Percentiles rank a stretch among this genome's conserved stretches.
Conservation (phyloP, 345 rosid species). For the Salix udensis region DNA sequence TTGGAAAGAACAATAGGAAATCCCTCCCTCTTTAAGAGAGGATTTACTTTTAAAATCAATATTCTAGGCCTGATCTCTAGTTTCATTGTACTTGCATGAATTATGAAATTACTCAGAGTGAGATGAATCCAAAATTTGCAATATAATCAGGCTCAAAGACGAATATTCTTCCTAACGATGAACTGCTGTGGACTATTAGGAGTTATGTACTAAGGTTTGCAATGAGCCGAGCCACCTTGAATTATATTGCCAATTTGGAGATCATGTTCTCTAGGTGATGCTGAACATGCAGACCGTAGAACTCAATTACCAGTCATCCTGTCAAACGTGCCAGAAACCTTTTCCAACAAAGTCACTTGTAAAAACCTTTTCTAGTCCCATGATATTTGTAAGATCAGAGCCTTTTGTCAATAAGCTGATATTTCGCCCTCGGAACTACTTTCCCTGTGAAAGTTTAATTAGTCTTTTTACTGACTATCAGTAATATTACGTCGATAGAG, state of each 20-base stretch:
- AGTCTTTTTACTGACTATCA: neutral
- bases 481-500: conserved; percentile 2
- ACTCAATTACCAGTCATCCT: conserved; percentile 2
- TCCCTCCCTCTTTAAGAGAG: neutral
- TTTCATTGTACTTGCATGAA: conserved; percentile 11
- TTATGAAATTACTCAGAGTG: neutral
- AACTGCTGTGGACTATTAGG: neutral
- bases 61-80: neutral
- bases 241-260: neutral
- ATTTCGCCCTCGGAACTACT: neutral
- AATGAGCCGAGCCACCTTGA: neutral
- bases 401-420: neutral
- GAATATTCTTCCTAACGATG: neutral
- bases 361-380: conserved; percentile 3
- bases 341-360: conserved; percentile 12
- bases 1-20: neutral
- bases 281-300: neutral
- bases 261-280: neutral
- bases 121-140: conserved; percentile 2
- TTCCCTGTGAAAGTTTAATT: neutral
- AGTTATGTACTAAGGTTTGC: neutral
- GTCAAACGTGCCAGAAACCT: conserved; percentile 2
- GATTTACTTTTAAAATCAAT: neutral
- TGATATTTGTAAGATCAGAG: neutral
- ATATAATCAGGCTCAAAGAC: neutral